Evolutionary conservation across 2,329 filamentous ascomycete species (phyloP).

Genomic region (Paecilomyces sp.): DNA sequence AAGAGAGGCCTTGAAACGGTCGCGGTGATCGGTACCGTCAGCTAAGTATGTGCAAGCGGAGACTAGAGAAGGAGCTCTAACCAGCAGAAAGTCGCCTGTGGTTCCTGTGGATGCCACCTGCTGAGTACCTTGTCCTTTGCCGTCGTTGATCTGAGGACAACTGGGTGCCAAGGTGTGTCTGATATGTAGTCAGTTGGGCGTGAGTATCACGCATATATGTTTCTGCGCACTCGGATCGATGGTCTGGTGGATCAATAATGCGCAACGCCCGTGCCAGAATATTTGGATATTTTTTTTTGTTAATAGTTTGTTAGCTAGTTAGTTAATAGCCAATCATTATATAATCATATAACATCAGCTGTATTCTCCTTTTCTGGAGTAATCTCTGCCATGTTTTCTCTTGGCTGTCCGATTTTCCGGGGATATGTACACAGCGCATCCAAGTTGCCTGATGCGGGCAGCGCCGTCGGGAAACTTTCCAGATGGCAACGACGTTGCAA

Average conservation of each 20-base stretch:
- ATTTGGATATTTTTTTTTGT: too few relatives aligned
- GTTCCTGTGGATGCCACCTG: neutral
- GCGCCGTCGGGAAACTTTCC: neutral
- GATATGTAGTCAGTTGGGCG: neutral
- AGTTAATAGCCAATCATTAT: too few relatives aligned
- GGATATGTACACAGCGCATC: neutral
- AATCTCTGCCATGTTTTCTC: too few relatives aligned
- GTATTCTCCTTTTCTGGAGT: too few relatives aligned
- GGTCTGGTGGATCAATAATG: neutral
- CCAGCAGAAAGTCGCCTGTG: neutral
- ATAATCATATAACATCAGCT: too few relatives aligned
- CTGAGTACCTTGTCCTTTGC: neutral
- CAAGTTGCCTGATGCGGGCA: neutral
- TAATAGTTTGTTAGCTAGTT: too few relatives aligned
- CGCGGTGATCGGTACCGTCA: neutral
- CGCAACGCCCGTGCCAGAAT: neutral
- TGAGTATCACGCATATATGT: neutral
- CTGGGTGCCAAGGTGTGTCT: neutral
- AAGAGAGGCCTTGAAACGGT: neutral
- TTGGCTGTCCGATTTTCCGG: neutral
- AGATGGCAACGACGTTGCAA: neutral
- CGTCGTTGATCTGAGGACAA: neutral
- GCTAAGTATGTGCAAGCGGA: neutral
- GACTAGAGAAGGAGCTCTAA: neutral
- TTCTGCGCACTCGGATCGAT: neutral